phyloP scores from a whole-genome alignment of 805 yeast genomes.

The Saitoella complicata region DNA sequence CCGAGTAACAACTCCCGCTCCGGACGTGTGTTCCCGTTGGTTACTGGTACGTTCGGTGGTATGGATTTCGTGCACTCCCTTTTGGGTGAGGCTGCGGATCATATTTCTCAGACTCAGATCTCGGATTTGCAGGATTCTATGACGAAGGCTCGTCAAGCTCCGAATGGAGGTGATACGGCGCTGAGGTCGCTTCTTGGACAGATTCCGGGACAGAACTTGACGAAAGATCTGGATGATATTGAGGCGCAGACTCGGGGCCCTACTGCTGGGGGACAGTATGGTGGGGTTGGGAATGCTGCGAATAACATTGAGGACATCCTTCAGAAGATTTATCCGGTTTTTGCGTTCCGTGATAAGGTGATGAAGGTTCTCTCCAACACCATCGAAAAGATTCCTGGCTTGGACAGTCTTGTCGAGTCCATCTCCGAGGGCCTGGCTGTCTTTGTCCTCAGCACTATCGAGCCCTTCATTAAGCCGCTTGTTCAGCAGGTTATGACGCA shows the following conservation, averaged over 20 bases:
- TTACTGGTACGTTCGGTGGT: constrained; percentile 17
- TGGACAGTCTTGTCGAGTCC: constrained; percentile 10
- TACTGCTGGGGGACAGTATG: too few species aligned
- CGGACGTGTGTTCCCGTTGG: constrained; percentile 13
- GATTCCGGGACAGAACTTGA: constrained; percentile 9
- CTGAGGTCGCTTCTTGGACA: constrained; percentile 10
- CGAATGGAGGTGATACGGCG: constrained; percentile 2
- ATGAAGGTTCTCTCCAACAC: constrained; percentile 7
- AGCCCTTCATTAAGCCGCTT: constrained; percentile 14
- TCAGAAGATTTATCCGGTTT: constrained; percentile 10
- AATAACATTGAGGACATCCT: constrained; percentile 7
- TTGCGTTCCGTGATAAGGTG: constrained; percentile 9
- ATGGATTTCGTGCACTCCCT: constrained; percentile 15
- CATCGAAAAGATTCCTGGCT: constrained; percentile 12
- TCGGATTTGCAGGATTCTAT: constrained; percentile 11
- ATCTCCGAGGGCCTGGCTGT: constrained; percentile 13
- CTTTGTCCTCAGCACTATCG: constrained; percentile 14
- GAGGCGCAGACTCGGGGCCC: constrained; percentile 4
- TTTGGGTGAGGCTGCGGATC: constrained; percentile 15
- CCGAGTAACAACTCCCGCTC: constrained; percentile 6
- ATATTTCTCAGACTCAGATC: constrained; percentile 13
- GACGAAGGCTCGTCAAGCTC: constrained; percentile 2
- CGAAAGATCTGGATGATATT: constrained; percentile 6
- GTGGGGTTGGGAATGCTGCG: constrained; percentile 1
- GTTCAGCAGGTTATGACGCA: constrained; percentile 9